Evolutionary conservation across 2,329 filamentous ascomycete genomes (phyloP).

Genomic region (Pezicula rhizophila): DNA sequence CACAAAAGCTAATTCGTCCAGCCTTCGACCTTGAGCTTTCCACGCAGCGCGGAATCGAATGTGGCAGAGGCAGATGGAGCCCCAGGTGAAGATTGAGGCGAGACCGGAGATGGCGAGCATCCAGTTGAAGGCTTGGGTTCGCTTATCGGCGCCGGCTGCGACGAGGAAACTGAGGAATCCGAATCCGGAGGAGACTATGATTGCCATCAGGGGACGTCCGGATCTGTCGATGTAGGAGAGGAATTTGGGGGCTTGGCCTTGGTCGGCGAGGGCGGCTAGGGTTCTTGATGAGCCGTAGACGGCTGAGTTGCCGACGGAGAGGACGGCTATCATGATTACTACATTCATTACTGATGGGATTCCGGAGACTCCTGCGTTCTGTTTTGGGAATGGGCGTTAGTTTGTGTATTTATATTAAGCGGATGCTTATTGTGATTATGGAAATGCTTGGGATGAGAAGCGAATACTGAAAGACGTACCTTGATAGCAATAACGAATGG

Average conservation of each 20-base stretch:
- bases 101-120: constrained; percentile 64
- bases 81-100: constrained; percentile 68
- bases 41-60: constrained; percentile 57
- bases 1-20: not conserved
- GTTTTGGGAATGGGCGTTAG: constrained; percentile 5
- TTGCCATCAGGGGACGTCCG: constrained; percentile 47
- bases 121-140: constrained; percentile 50
- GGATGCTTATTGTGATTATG: no score
- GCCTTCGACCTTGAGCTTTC: not conserved
- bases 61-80: constrained; percentile 55
- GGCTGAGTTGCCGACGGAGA: constrained; percentile 46
- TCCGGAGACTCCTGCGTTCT: constrained; percentile 38
- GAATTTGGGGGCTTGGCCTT: constrained; percentile 35
- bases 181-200: constrained; percentile 43
- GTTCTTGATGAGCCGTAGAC: constrained; percentile 42
- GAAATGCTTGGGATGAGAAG: no score
- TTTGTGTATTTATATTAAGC: no score
- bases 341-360: constrained; percentile 46
- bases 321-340: constrained; percentile 43
- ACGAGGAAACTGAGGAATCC: constrained; percentile 51
- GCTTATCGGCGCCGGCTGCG: constrained; percentile 29
- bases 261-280: constrained; percentile 42
- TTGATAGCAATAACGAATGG: constrained; percentile 38
- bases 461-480: no score
- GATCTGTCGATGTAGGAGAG: not conserved